Evolutionary conservation across 2,329 filamentous ascomycete species (phyloP).

Genomic region (Penicillium carneum): DNA sequence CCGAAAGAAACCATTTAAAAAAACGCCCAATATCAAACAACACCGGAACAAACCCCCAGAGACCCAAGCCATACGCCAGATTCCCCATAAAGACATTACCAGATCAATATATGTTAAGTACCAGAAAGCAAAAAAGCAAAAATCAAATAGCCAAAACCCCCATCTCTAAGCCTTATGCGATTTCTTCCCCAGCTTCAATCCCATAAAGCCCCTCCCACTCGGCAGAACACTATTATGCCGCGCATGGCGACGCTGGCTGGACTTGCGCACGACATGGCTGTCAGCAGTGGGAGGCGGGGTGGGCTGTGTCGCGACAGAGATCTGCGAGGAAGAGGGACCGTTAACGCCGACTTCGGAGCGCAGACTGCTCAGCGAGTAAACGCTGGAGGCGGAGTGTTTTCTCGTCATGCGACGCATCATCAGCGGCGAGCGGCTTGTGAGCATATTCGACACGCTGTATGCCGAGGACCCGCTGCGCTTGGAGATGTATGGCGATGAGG

Average conservation of each 20-base stretch:
- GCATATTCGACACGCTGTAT: constrained; percentile 37
- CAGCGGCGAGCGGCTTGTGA: constrained; percentile 31
- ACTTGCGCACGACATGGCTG: constrained; percentile 19
- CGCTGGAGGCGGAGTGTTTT: constrained; percentile 38
- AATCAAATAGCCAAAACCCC: not conserved
- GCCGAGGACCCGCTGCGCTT: constrained; percentile 34
- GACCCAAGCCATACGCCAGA: not conserved
- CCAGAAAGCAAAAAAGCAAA: not conserved
- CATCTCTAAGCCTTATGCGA: constrained; percentile 24
- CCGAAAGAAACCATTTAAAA: not conserved
- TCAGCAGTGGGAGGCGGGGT: constrained; percentile 9
- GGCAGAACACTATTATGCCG: constrained; percentile 30
- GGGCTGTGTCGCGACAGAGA: constrained; percentile 15
- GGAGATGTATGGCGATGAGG: constrained; percentile 16
- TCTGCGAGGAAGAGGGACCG: constrained; percentile 15
- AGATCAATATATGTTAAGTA: not conserved
- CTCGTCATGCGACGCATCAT: constrained; percentile 39
- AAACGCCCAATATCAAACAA: not conserved
- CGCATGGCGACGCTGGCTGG: constrained; percentile 29
- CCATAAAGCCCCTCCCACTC: constrained; percentile 32
- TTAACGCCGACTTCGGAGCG: constrained; percentile 38
- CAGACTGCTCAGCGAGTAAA: constrained; percentile 41
- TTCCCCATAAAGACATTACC: constrained; percentile 2
- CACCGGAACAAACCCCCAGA: not conserved
- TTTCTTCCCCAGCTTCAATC: constrained; percentile 35